Evolutionary conservation across 306 rosid species (phyloP), one percentile per base, ranked within the genome.

Genomic region (Pachyrhizus erosus): DNA sequence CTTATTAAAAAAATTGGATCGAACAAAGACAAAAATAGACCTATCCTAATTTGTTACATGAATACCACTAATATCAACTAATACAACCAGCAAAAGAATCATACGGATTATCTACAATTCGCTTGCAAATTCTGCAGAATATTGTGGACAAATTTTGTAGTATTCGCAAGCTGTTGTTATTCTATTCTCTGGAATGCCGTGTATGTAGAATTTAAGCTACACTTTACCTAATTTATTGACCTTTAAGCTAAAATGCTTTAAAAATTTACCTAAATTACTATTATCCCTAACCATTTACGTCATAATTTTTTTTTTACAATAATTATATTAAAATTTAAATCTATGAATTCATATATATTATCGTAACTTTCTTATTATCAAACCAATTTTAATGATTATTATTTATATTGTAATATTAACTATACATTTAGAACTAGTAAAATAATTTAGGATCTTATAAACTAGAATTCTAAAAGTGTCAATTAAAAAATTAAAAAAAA

Each of bases 211-310:
- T 42, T 42, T 29, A 58, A 34, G 68, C 74, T 29, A 60, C 79
- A 18, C 34, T 51, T 71, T 24, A 77, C 79, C 75, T 42, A 61
- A 62, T 70, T 60, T 24, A 7, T 83, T 39, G 79, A 84, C 80
- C 37, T 79, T 66, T 61, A 51, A 84, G 21, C 84, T 77, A 58
- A 37, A 45, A 52, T 17, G 6, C 27, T 67, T 69, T 60, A 7
- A 17, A 57, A 82, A 55, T 71, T 83, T 70, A 81, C 80, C 43
- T 33, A 3, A 67, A 2, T 67, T 67, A 34, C 2, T 37, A 18
- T 66, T 9, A 66, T 9, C 48, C 23, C 7, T 31, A 3, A 62
- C 43, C 20, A 29, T 29, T 62, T 6, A 27, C 45, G 13, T 31
- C 7, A n/a, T n/a, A n/a, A n/a, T n/a, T n/a, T n/a, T n/a, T n/a